These are phyloP conservation scores for Saxophila tyrrhenica DNA, from an alignment of 495 filamentous ascomycete species.

Conservation along the genomic window DNA sequence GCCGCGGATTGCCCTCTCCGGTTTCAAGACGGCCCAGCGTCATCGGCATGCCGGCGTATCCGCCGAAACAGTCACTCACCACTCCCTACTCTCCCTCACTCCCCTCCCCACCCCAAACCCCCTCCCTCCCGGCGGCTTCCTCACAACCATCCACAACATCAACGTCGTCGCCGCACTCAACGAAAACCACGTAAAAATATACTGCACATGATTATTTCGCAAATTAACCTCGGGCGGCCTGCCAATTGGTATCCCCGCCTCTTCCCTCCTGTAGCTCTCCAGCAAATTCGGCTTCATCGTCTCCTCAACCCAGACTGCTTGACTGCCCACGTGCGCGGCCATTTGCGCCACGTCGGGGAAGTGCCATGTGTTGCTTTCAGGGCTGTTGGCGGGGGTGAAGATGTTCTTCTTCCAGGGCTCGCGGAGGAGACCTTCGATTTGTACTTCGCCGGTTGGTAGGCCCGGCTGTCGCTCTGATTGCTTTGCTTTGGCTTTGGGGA, in stretches of 20 bases:
- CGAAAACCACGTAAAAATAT: constrained; percentile 97
- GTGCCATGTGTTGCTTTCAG: constrained; percentile 74
- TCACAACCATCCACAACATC: constrained; percentile 80
- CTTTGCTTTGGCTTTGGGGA: constrained; percentile 54
- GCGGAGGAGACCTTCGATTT: constrained; percentile 70
- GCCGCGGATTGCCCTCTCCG: no score
- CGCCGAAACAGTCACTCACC: background rate
- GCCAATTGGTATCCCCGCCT: constrained; percentile 86
- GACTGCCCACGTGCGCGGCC: constrained; percentile 72
- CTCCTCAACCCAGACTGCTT: constrained; percentile 90
- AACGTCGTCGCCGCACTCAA: constrained; percentile 75
- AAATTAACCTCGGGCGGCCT: constrained; percentile 82
- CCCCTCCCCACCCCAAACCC: background rate
- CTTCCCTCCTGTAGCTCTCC: constrained; percentile 54
- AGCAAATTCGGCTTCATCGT: constrained; percentile 82
- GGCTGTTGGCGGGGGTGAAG: constrained; percentile 85
- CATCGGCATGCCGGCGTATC: no score
- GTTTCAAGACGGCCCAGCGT: no score
- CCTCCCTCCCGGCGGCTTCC: constrained; percentile 1
- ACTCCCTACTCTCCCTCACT: background rate
- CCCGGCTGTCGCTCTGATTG: constrained; percentile 50
- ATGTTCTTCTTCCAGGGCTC: constrained; percentile 94
- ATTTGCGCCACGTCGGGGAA: constrained; percentile 92
- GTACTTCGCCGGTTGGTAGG: constrained; percentile 55
- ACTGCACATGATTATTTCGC: constrained; percentile 81